Percentiles rank a stretch among this genome's conserved stretches.
Evolutionary conservation across 257 asterid species (phyloP).

Genomic region (Ligustrum vulgare): DNA sequence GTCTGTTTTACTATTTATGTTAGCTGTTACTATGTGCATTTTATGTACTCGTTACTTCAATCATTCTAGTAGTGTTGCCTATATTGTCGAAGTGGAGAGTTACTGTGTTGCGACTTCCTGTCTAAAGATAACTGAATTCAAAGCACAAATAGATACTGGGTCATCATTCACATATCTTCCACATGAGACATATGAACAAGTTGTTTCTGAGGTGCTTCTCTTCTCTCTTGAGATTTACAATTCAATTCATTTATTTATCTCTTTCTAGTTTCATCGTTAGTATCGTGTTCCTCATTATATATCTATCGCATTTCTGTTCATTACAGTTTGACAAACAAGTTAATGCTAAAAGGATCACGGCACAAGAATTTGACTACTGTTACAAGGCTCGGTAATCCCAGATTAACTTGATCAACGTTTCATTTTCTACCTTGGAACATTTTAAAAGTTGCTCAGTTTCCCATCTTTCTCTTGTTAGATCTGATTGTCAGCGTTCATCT

Average conservation of each 20-base stretch:
- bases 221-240: constrained; percentile 10
- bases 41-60: constrained; percentile 1
- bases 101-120: constrained; percentile 61
- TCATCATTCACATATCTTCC: constrained; percentile 81
- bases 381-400: constrained; percentile 56
- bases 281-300: constrained; percentile 10
- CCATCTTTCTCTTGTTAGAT: constrained; percentile 12
- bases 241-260: constrained; percentile 2
- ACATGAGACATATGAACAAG: constrained; percentile 39
- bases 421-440: not conserved
- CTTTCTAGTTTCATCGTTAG: not conserved
- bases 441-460: constrained; percentile 20
- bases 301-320: constrained; percentile 5
- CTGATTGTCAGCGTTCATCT: constrained; percentile 27
- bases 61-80: constrained; percentile 33
- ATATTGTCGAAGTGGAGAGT: constrained; percentile 56
- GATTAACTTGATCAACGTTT: not conserved
- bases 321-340: constrained; percentile 58
- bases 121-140: constrained; percentile 50
- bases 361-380: constrained; percentile 56
- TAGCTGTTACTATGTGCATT: constrained; percentile 6
- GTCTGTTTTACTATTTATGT: not conserved
- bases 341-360: constrained; percentile 41
- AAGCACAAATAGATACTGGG: constrained; percentile 72
- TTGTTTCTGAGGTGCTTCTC: constrained; percentile 51